phyloP scores from a whole-genome alignment of 495 filamentous ascomycete genomes.

The Oidiodendron maius region DNA sequence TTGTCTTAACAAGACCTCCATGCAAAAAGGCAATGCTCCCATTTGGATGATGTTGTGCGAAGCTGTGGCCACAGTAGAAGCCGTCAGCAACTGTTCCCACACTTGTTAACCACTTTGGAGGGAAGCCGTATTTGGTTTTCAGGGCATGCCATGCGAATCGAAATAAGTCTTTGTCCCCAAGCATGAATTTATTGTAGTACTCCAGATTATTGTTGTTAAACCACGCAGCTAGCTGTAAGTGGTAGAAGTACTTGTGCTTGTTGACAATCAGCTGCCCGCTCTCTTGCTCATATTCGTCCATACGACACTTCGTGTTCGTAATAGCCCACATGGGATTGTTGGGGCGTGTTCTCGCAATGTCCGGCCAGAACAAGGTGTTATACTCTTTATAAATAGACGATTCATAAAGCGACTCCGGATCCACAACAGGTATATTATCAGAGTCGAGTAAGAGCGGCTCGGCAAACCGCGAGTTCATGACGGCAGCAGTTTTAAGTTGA shows the following conservation, averaged over 20 bases:
- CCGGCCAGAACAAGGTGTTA: conserved; percentile 27
- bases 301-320: conserved; percentile 21
- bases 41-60: too few species aligned
- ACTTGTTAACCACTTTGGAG: too few species aligned
- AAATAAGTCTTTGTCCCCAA: conserved; percentile 26
- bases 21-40: too few species aligned
- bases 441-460: too few species aligned
- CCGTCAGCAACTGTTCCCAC: too few species aligned
- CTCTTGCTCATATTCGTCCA: conserved; percentile 26
- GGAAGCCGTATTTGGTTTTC: too few species aligned
- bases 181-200: conserved; percentile 24
- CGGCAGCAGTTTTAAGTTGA: too few species aligned
- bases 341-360: conserved; percentile 24
- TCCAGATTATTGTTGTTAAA: conserved; percentile 16
- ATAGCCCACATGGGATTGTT: conserved; percentile 26
- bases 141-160: conserved; percentile 26
- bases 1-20: too few species aligned
- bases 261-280: conserved; percentile 25
- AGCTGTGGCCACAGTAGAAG: too few species aligned
- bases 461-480: too few species aligned
- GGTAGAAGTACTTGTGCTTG: conserved; percentile 21
- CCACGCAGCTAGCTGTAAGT: conserved; percentile 23
- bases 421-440: too few species aligned
- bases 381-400: conserved; percentile 20
- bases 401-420: conserved; percentile 23